These are phyloP conservation scores for Paxillus rubicundulus DNA, from an alignment of 768 basidiomycete genomes.

Conservation along the genomic window DNA sequence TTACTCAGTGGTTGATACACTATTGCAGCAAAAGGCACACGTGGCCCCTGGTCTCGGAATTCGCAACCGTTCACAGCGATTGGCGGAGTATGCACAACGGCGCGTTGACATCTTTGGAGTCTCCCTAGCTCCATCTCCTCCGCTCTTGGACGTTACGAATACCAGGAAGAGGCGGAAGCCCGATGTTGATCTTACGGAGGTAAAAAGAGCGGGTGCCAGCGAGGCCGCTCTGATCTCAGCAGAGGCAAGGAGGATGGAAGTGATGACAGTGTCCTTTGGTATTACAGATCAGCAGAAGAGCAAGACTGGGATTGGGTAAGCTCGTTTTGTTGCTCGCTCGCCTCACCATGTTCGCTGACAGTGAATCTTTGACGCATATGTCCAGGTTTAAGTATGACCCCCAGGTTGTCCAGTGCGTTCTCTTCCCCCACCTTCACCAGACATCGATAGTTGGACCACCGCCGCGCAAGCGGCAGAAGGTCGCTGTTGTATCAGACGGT, in stretches of 20 bases:
- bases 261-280: constrained; percentile 50
- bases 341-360: background rate
- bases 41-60: constrained; percentile 52
- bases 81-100: constrained; percentile 65
- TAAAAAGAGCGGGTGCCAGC: constrained; percentile 18
- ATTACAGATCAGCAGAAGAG: constrained; percentile 28
- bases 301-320: constrained; percentile 45
- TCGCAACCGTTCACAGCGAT: constrained; percentile 63
- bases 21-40: constrained; percentile 47
- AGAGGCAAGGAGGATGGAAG: constrained; percentile 41
- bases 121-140: constrained; percentile 23
- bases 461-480: constrained; percentile 29
- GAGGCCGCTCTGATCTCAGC: constrained; percentile 28
- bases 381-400: constrained; percentile 55
- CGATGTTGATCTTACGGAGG: constrained; percentile 24
- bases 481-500: constrained; percentile 3
- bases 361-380: background rate
- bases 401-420: constrained; percentile 36
- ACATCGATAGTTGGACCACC: constrained; percentile 15
- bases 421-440: constrained; percentile 40
- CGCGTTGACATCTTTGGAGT: constrained; percentile 45
- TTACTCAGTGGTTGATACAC: constrained; percentile 4
- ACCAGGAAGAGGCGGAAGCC: constrained; percentile 29
- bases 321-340: constrained; percentile 5
- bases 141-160: constrained; percentile 35